Base-by-base conservation (phyloP, 148 eudicot species). In the Persicaria tinctoria region DNA sequence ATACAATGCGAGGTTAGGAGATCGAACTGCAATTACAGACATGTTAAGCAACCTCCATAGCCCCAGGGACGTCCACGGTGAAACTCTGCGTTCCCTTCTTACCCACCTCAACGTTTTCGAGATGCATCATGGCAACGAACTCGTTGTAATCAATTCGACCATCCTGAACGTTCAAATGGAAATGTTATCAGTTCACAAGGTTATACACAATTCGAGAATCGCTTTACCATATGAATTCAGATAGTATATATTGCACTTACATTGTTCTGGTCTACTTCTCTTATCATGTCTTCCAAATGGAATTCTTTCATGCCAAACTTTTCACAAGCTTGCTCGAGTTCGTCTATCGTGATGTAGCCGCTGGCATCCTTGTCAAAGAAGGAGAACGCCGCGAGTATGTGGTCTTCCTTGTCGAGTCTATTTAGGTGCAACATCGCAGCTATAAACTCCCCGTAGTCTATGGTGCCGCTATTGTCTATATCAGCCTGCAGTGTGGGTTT, bases 321-420 rank as follows among this genome's bases (percentile, higher is more conserved):
- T 66, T 87, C 84, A 68, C 94, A 93, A 56, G 94, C 94, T 81
- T 82, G 85, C 81, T 93, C 94, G 20, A 93, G 88, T 79, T 91
- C 94, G 59, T 91, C 95, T 80, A 49, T 82, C 51, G 97, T 91
- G 46, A 93, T 93, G 75, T 83, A 93, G 53, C 98, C 98, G 74
- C 97, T 93, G 16, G 89, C 97, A 69, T 93, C 98, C 84, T 87
- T 93, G 82, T 93, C 98, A 79, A 91, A 93, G 76, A 89, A 91
- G 10, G 97, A 80, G 73, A 93, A 93, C 38, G 97, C 98, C 17
- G 88, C 89, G 57, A 80, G 81, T 8, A 93, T 82, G 86, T 86
- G 85, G 79, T 93, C 97, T 80, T 89, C 91, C 77, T 82, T 93
- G 74, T 91, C 95, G 11, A 89, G 84, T 83, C 90, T 89, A 71